Evolutionary conservation across 495 filamentous ascomycete species (phyloP).

Genomic region (Bacidia rubella): DNA sequence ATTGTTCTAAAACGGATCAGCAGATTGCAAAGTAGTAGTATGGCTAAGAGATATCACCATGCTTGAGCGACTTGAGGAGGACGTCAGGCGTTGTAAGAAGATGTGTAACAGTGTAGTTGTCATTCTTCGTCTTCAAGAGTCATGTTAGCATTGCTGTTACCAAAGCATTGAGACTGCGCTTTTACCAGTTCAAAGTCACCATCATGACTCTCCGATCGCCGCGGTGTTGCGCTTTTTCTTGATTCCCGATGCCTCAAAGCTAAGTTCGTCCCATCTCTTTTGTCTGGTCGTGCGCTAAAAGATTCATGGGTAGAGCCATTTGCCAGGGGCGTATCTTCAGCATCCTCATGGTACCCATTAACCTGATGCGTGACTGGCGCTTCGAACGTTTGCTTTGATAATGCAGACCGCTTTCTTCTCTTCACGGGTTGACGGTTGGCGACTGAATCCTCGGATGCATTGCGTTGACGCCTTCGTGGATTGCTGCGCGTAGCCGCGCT

Average conservation of each 20-base stretch:
- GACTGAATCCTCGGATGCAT: slow-evolving; percentile 48
- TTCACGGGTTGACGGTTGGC: slow-evolving; percentile 56
- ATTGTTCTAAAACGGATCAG: slow-evolving; percentile 23
- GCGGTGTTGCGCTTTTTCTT: slow-evolving; percentile 39
- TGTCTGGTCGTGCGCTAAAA: slow-evolving; percentile 31
- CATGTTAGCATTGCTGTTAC: background rate
- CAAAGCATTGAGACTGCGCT: slow-evolving; percentile 11
- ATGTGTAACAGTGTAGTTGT: slow-evolving; percentile 73
- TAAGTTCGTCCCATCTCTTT: slow-evolving; percentile 33
- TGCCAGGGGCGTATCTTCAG: slow-evolving; percentile 24
- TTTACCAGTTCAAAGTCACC: slow-evolving; percentile 51
- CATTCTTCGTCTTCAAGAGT: slow-evolving; percentile 57
- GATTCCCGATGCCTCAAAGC: slow-evolving; percentile 46
- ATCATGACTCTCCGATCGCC: slow-evolving; percentile 37
- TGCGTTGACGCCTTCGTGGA: slow-evolving; percentile 54
- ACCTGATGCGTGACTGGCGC: slow-evolving; percentile 13
- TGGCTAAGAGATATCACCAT: slow-evolving; percentile 44
- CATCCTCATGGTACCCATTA: slow-evolving; percentile 17
- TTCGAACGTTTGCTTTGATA: slow-evolving; percentile 41
- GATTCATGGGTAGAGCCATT: slow-evolving; percentile 26
- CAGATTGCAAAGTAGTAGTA: no score
- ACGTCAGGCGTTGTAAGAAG: slow-evolving; percentile 68
- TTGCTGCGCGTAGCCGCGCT: slow-evolving; percentile 36
- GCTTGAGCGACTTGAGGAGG: slow-evolving; percentile 41
- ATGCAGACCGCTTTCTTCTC: slow-evolving; percentile 46